Evolutionary conservation across 192 early-diverging fungal genomes (phyloP).

Genomic region (Coemansia sp.): DNA sequence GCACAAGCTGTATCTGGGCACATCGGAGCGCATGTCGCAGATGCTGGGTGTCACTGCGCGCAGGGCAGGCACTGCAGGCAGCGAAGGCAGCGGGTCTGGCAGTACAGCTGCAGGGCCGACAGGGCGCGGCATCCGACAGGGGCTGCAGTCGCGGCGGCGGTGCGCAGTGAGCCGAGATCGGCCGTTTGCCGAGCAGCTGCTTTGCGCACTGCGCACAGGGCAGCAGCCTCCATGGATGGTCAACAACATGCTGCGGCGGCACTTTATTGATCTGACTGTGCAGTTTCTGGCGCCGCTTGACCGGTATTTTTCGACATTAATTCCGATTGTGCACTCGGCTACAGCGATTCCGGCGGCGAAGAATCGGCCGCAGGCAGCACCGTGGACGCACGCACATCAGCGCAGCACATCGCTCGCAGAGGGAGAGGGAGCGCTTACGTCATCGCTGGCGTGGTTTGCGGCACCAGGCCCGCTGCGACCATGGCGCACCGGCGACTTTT

Average conservation of each 20-base stretch:
- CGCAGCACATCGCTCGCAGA: slow-evolving; percentile 4
- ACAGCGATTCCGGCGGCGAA: slow-evolving; percentile 23
- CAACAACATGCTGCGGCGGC: slow-evolving; percentile 88
- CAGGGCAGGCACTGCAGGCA: slow-evolving; percentile 9
- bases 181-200: slow-evolving; percentile 72
- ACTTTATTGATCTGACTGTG: slow-evolving; percentile 93
- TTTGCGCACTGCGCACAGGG: slow-evolving; percentile 70
- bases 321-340: slow-evolving; percentile 64
- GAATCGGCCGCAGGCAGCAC: neutral
- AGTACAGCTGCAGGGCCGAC: neutral
- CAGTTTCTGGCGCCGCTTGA: slow-evolving; percentile 94
- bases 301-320: slow-evolving; percentile 84
- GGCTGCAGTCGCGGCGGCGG: slow-evolving; percentile 62
- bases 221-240: slow-evolving; percentile 70
- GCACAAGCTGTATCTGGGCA: slow-evolving; percentile 69
- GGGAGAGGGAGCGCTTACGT: neutral
- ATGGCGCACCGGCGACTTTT: slow-evolving; percentile 53
- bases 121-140: slow-evolving; percentile 23
- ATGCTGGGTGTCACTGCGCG: slow-evolving; percentile 36
- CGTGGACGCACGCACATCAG: slow-evolving; percentile 4
- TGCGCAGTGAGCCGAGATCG: slow-evolving; percentile 81
- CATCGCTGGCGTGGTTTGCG: slow-evolving; percentile 37
- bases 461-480: slow-evolving; percentile 39
- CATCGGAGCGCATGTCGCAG: slow-evolving; percentile 49
- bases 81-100: slow-evolving; percentile 12